Base-by-base conservation (phyloP, 1,139 yeast species). In the Kurtzmaniella quercitrusa region DNA sequence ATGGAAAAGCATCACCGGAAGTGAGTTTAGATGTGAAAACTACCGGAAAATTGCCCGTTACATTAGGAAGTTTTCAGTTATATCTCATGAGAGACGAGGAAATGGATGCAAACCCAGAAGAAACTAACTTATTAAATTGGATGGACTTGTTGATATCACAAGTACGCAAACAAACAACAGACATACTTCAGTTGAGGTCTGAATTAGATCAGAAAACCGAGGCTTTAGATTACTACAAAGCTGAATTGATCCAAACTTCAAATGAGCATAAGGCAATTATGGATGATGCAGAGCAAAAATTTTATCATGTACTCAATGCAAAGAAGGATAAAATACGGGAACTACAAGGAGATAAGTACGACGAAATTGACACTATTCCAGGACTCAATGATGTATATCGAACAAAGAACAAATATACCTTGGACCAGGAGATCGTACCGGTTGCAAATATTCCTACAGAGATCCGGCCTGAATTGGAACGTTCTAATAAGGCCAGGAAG, bases 281-380 rank as follows among this genome's bases (percentile, higher is more conserved):
- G 2, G 45, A 52, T 2, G 76, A 72, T 50, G 43, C 71, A 28
- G 67, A 68, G 45, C 57, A 54, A 44, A 66, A 68, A 48, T 69
- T 69, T 42, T 65, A 63, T 46, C 65, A 59, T 41, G 61, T 68
- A 5, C 53, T 72, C 38, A 61, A 63, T 42, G 47, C 65, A 20
- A 72, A 72, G 49, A 68, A 70, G 48, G 61, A 59, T 41, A 57
- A 51, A 46, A 71, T 71, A 8, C 59, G 68, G 54, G 59, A 67
- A 43, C 53, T 71, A 21, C 54, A 55, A 38, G 49, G 51, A 33
- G 45, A 45, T 12, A 17, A 36, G 11, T 17, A 19, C 12, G 45
- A 47, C 5, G 37, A 20, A n/a, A n/a, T 6, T 6, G 28, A 33
- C 8, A 36, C 45, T 8, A 45, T 11, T 42, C 55, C 51, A 18